Evolutionary conservation across 495 filamentous ascomycete genomes (phyloP), one percentile per base, ranked within the genome.

Genomic region (Parathielavia hyrcaniae): DNA sequence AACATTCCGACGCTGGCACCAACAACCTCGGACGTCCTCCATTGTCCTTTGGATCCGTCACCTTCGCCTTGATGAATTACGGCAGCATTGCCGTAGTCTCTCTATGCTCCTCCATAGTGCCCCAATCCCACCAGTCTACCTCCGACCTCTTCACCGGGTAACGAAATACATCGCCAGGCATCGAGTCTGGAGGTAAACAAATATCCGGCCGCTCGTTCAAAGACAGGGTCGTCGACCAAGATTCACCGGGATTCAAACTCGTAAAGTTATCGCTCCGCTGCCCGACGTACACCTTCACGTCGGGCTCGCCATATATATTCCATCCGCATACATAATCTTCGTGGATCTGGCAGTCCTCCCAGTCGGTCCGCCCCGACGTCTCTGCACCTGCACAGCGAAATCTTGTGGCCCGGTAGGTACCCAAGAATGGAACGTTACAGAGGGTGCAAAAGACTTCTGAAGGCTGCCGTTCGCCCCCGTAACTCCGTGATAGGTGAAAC

Each of bases 241-340:
- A 43, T 17, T 43, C 40, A 17, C 40, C 40, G 7, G 40, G 40
- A 43, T n/a, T 13, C 40, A 43, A 9, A 43, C 40, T 44, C 41
- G 41, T n/a, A 44, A 44, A 44, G 41, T 44, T 5, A 9, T 44
- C 17, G 41, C 8, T n/a, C 41, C 9, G 13, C 41, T 44, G 16
- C 41, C 41, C 41, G 17, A 44, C 41, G 41, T 44, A 44, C 41
- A 44, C 41, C 41, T 44, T n/a, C 14, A 44, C 41, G 41, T 44
- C 41, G 9, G 13, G 14, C 17, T 20, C 41, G 41, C 17, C 41
- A n/a, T 44, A 44, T 9, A 44, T 19, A 1, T 4, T n/a, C n/a
- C 17, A 44, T 20, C 41, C 8, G 10, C 41, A 44, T 9, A 20
- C 9, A n/a, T 44, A 13, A 19, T 44, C 7, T 17, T 44, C 17